Evolutionary conservation across 73 alveolate genomes (phyloP), one percentile per base, ranked within the genome.

Genomic region (Blepharisma stoltei): DNA sequence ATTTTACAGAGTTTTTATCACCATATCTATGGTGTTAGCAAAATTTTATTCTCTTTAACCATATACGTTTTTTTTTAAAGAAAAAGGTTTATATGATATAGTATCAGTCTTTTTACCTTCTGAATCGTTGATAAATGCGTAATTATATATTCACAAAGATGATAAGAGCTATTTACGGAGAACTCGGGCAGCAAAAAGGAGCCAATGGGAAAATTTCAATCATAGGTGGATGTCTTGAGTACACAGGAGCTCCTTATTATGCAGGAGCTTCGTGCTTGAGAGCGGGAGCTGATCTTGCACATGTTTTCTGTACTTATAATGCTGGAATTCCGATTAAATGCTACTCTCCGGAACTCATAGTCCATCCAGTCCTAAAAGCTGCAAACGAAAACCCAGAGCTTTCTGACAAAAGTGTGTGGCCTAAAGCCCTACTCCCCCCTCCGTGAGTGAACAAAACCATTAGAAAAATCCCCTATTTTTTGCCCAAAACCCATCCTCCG

Each of bases 241-340:
- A 96, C 68, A 94, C 98, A 8, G 98, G 98, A 27, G 99, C 99
- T 14, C 99, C 98, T 6, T 96, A 76, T 81, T 96, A 96, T 80
- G 94, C 97, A 70, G 98, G 96, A 37, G 85, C 85, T 4, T 78
- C 98, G 4, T 67, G 96, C 14, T 81, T 96, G 67, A 90, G 88
- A 71, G 89, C 94, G 9, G 99, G 99, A 8, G 90, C 93, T 21
- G 99, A 96, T 85, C 78, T 96, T 47, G 89, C 96, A 60, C 96
- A 92, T 76, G 89, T 96, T 6, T 88, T 88, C 77, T 93, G 98
- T 54, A 86, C 96, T 41, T 83, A 83, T 71, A 93, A 90, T 55
- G 95, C 99, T 9, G 94, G 95, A 8, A 85, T 90, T 38, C 98
- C 99, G 6, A 92, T 96, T 5, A 96, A 95, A 79, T 80, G 96